Evolutionary conservation across 225 moss, liverwort and hornwort genomes (phyloP).

Genomic region (Antitrichia curtipendula): DNA sequence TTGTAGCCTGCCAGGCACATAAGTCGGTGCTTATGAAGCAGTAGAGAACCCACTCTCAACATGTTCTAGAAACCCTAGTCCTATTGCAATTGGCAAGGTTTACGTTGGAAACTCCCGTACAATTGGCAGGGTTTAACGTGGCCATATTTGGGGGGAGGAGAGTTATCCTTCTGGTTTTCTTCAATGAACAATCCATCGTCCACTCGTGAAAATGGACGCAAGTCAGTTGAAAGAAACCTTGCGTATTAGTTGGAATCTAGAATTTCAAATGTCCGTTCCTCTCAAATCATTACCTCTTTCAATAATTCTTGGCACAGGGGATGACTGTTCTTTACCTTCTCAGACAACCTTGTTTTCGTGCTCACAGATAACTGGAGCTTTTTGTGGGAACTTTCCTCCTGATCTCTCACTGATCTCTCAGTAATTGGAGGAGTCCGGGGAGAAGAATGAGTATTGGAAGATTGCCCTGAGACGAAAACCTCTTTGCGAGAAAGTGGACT

Average conservation of each 20-base stretch:
- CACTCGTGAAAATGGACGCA: neutral
- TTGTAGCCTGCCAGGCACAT: neutral
- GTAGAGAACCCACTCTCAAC: neutral
- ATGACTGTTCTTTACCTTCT: neutral
- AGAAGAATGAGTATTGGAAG: neutral
- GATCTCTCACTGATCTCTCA: conserved; percentile 23
- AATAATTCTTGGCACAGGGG: neutral
- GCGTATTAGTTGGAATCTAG: neutral
- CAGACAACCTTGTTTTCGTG: conserved; percentile 40
- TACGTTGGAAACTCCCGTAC: neutral
- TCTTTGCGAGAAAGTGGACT: neutral
- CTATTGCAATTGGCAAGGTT: neutral
- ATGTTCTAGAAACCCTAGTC: neutral
- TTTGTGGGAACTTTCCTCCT: neutral
- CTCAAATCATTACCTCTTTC: neutral
- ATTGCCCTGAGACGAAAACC: neutral
- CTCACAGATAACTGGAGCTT: conserved; percentile 10
- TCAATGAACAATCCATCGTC: neutral
- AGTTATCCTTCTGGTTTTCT: neutral
- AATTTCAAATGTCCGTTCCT: neutral
- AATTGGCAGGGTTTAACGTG: neutral
- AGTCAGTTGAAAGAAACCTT: neutral
- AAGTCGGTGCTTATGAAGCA: neutral
- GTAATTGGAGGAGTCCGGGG: conserved; percentile 34
- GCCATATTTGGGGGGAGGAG: neutral